A percentile compares a stretch with the other conserved stretches of the same genome.
phyloP scores from a whole-genome alignment of 306 rosid genomes.

The Canavalia ensiformis region DNA sequence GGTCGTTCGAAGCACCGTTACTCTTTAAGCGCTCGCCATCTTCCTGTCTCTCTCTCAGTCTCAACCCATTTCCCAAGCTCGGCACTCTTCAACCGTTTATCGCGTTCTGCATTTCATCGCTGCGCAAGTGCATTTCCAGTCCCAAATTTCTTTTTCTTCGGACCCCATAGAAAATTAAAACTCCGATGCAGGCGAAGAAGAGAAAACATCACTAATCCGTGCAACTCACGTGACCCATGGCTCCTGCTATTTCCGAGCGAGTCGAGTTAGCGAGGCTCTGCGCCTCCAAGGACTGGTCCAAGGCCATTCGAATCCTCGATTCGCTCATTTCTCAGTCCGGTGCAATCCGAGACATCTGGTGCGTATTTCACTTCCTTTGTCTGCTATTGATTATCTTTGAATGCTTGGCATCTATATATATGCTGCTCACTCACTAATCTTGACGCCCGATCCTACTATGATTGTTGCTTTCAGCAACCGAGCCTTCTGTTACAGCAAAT shows the following conservation, averaged over 20 bases:
- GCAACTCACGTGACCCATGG: slow-evolving; percentile 58
- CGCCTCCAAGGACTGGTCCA: slow-evolving; percentile 90
- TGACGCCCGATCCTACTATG: slow-evolving; percentile 41
- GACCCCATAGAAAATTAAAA: slow-evolving; percentile 41
- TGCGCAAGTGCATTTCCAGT: background rate
- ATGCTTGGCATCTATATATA: background rate
- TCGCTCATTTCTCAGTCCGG: slow-evolving; percentile 70
- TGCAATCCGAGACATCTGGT: slow-evolving; percentile 90
- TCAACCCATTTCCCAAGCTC: background rate
- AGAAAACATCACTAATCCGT: slow-evolving; percentile 42
- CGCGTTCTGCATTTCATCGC: background rate
- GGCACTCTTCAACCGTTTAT: background rate
- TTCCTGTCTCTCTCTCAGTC: background rate
- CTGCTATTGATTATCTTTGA: background rate
- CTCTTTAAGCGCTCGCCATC: slow-evolving; percentile 1
- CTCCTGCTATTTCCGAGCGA: slow-evolving; percentile 70
- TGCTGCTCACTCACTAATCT: background rate
- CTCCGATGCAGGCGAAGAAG: slow-evolving; percentile 11
- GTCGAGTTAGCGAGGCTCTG: slow-evolving; percentile 82
- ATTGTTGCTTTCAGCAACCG: slow-evolving; percentile 74
- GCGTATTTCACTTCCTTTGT: slow-evolving; percentile 32
- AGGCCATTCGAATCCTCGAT: slow-evolving; percentile 91
- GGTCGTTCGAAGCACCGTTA: slow-evolving; percentile 1
- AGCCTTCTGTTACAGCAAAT: slow-evolving; percentile 91
- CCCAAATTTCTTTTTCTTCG: slow-evolving; percentile 4